Evolutionary conservation across 2,329 filamentous ascomycete genomes (phyloP), one percentile per base, ranked within the genome.

Genomic region (Fonsecaea erecta): DNA sequence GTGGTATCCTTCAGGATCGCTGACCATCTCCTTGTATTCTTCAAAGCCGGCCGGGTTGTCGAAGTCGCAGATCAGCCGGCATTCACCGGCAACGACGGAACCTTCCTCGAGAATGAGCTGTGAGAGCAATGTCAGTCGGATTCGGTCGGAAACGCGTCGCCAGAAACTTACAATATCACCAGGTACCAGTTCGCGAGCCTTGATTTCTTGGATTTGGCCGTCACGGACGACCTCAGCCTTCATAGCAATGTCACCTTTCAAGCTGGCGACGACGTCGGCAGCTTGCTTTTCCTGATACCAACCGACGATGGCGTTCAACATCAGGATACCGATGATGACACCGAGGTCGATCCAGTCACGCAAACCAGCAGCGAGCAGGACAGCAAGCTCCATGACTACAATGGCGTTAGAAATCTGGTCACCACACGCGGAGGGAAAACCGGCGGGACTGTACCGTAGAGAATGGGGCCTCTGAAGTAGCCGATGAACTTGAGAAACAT

Each of bases 201-300:
- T 85, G 77, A 92, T 89, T 68, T 89, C 86, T 72, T 87, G 80
- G 79, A 90, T 87, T 67, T 81, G 79, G 67, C 89, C 88, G 75
- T 90, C 83, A 74, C 89, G 88, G 71, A 91, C 79, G 73, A 89
- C 88, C 68, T 81, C 82, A 54, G 88, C 86, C 79, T 86, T 89
- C 87, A 92, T 89, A 73, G 89, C 89, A 74, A 92, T 92, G 74
- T 92, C 89, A 81, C 89, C 89, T 82, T 91, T 91, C 68, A 92
- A 81, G 68, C 82, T 86, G 63, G 89, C 89, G 73, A 91, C 89
- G 74, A 91, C 88, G 78, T 92, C 89, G 71, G 88, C 89, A 73
- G 89, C 89, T 79, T 91, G 89, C 82, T 92, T 92, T 80, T 92
- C 89, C 77, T 91, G 89, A 78, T 92, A 91, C 86, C 89, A 92